phyloP scores from a whole-genome alignment of 306 rosid genomes.

The Begonia masoniana region DNA sequence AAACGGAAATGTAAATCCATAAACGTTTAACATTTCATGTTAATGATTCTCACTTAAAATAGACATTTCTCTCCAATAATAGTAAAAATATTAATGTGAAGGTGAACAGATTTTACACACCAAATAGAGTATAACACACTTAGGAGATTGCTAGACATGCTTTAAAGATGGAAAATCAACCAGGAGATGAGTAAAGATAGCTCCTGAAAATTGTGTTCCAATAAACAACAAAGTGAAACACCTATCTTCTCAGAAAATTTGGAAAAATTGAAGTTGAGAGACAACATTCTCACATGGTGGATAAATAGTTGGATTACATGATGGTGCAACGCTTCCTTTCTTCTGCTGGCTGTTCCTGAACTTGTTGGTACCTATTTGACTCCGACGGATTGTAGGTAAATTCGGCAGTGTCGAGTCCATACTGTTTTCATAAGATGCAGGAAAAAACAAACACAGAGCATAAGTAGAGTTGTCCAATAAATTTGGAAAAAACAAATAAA shows the following conservation, averaged over 20 bases:
- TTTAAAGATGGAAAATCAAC: too few species aligned
- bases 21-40: too few species aligned
- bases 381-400: conserved; percentile 95
- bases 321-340: conserved; percentile 83
- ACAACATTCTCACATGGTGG: conserved; percentile 1
- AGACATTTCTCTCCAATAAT: too few species aligned
- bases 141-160: too few species aligned
- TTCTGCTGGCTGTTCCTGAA: conserved; percentile 62
- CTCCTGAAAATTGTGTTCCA: conserved; percentile 19
- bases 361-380: conserved; percentile 67
- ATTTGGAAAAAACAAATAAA: conserved; percentile 10
- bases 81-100: too few species aligned
- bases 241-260: conserved; percentile 3
- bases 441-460: background rate
- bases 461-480: background rate
- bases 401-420: conserved; percentile 90
- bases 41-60: too few species aligned
- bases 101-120: too few species aligned
- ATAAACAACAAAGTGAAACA: conserved; percentile 13
- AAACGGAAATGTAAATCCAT: too few species aligned
- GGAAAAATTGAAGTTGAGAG: conserved; percentile 4
- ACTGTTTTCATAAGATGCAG: conserved; percentile 32
- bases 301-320: conserved; percentile 35
- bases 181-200: background rate
- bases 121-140: too few species aligned